Base-by-base conservation (phyloP, 805 yeast genomes). In the Jamesozyma spencerorum region DNA sequence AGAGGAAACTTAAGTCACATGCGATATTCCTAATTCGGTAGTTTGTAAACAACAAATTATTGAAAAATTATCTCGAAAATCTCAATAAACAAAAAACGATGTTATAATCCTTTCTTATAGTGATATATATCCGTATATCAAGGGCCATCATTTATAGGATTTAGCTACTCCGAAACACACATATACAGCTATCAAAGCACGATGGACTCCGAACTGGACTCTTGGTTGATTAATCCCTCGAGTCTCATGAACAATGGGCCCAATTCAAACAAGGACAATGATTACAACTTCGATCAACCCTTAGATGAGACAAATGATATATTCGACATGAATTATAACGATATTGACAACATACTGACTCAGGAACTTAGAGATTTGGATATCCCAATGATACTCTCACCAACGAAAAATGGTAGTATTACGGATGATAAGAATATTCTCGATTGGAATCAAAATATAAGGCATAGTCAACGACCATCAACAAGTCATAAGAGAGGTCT, bases 341-440 rank as follows among this genome's bases (percentile, higher is more conserved):
- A 77, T 24, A 64, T 76, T 28, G 81, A 75, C 54, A 71, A 69
- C 46, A 57, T 76, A 44, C 64, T 81, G 43, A 74, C 74, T 31
- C 78, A 76, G 46, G 71, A 82, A 2, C 59, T 80, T 31, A 63
- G 75, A 53, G 86, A 79, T 40, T 66, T 81, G 43, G 84, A 74
- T 49, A 81, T 81, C 34, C 81, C 85, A 6, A 49, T 64, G 22
- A 45, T 54, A n/a, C 58, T 62, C 12, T 32, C 41, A 30, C 26
- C 8, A 32, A 32, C 7, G 14, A 14, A 22, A 10, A 22, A 6
- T 22, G 26, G 26, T 22, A 22, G 10, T 22, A 10, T 6, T 22
- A 22, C 26, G 6, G 26, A 10, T 22, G 22, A 34, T 32, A 29
- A 20, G 4, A 28, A 31, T 30, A 12, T 24, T 8, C 38, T 44